Evolutionary conservation across 805 yeast genomes (phyloP).

Genomic region (Candida coleopterorum): DNA sequence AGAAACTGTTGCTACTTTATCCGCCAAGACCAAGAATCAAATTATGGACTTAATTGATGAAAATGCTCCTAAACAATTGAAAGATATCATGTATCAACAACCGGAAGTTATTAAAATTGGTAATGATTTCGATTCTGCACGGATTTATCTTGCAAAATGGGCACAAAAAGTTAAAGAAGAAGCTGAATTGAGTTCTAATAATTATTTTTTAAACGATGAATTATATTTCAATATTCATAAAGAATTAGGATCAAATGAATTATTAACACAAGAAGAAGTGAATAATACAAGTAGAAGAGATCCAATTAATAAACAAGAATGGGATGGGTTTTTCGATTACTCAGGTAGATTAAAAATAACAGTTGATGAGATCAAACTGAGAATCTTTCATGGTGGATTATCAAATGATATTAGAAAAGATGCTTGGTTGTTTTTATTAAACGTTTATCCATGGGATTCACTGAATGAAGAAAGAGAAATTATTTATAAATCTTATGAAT

Average conservation of each 20-base stretch:
- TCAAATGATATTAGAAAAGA: constrained; percentile 53
- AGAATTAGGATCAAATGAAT: constrained; percentile 58
- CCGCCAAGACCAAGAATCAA: constrained; percentile 43
- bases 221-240: constrained; percentile 51
- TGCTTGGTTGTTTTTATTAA: constrained; percentile 84
- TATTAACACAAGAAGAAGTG: constrained; percentile 57
- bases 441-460: constrained; percentile 87
- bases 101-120: constrained; percentile 81
- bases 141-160: constrained; percentile 93
- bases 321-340: constrained; percentile 81
- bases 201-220: constrained; percentile 52
- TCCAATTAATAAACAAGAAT: constrained; percentile 65
- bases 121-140: constrained; percentile 89
- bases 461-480: constrained; percentile 62
- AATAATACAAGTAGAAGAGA: constrained; percentile 59
- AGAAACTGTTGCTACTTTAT: constrained; percentile 77
- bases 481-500: constrained; percentile 49
- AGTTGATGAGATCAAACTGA: constrained; percentile 68
- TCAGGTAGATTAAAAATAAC: constrained; percentile 74
- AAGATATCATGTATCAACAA: constrained; percentile 50
- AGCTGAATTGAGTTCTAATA: constrained; percentile 58
- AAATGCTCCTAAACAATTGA: constrained; percentile 56
- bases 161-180: constrained; percentile 91
- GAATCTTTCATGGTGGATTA: constrained; percentile 89
- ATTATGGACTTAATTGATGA: constrained; percentile 63